Base-by-base conservation (phyloP, 2,329 filamentous ascomycete species). In the Penicillium sp. region DNA sequence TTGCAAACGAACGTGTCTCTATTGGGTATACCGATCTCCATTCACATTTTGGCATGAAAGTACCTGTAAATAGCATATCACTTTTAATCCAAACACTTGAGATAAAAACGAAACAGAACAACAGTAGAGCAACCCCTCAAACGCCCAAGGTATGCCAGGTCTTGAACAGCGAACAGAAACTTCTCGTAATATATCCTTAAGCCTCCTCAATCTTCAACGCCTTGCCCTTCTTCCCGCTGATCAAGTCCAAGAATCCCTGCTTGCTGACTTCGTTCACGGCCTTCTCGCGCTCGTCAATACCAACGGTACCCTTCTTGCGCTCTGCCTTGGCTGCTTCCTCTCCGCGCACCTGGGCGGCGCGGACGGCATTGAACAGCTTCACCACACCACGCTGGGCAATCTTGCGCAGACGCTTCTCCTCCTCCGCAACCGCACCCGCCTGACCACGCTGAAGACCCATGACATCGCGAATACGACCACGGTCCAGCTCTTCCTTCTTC, bases 231-330 rank as follows among this genome's bases (percentile, higher is more conserved):
- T 73, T 72, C 13, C 77, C 75, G 35, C 76, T 77, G 66, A 98
- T 95, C 68, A 97, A 72, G 54, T 97, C 91, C 68, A 98, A 71
- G 72, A 97, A 98, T 0, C 91, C 90, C 73, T 96, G 87, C 74
- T 95, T 94, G 68, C 86, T 95, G 84, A 98, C 93, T 75, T 97
- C 90, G 57, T 88, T 93, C 45, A 95, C 78, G 73, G 85, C 89
- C 71, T 94, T 88, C 71, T 94, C 85, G 57, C 88, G 81, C 69
- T 86, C 82, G 54, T 79, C 80, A 63, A 88, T 82, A 2, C 91
- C 91, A 29, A 95, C 78, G 0, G 94, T 75, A 3, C 88, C 87
- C 53, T 81, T 82, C 69, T 80, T 80, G 43, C 82, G 78, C 57
- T 81, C 80, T 67, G 76, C 81, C 64, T 63, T 67, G 15, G 86